Evolutionary conservation across 441 rosid genomes (phyloP), one percentile per base, ranked within the genome.

Genomic region (Gossypium davidsonii): DNA sequence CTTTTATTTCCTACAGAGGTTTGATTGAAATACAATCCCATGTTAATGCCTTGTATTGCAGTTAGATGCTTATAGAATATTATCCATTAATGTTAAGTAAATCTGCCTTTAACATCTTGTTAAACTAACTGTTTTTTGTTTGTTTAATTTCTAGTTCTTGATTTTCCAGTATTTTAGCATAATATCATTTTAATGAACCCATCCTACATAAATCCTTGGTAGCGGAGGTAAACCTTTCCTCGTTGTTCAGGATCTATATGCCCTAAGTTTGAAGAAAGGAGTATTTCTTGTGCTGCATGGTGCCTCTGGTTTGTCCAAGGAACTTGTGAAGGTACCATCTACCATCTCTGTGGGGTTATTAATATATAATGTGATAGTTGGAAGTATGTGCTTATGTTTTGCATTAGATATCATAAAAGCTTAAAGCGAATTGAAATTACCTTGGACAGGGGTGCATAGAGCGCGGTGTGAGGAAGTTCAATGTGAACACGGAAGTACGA

Each of bases 271-370:
- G 1, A 92, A 86, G 90, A 94, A 89, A 72, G 90, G 94, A 6
- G 92, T 92, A 58, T 76, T 86, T 70, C 83, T 94, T 79, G 98
- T 94, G 63, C 91, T 94, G 67, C 99, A 92, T 12, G 99, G 98
- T 72, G 98, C 99, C 74, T 94, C 99, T 11, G 99, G 98, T 75
- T 79, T 94, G 84, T 78, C 98, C 9, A 73, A 79, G 72, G 85
- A 85, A 51, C 89, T 94, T 70, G 79, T 92, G 76, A 83, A 94
- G 97, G 98, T 94, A 75, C 14, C 10, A 56, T 21, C 61, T 56
- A 56, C 60, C 11, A 56, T 21, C 17, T 42, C 37, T 20, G 15
- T 31, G 44, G 25, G 20, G 42, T 18, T 26, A 49, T 57, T 44
- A 3, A 15, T 10, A 56, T 21, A 56, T 15, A 42, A 39, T 15